Evolutionary conservation across 768 basidiomycete genomes (phyloP), one percentile per base, ranked within the genome.

Genomic region (Panaeolus cyanescens): DNA sequence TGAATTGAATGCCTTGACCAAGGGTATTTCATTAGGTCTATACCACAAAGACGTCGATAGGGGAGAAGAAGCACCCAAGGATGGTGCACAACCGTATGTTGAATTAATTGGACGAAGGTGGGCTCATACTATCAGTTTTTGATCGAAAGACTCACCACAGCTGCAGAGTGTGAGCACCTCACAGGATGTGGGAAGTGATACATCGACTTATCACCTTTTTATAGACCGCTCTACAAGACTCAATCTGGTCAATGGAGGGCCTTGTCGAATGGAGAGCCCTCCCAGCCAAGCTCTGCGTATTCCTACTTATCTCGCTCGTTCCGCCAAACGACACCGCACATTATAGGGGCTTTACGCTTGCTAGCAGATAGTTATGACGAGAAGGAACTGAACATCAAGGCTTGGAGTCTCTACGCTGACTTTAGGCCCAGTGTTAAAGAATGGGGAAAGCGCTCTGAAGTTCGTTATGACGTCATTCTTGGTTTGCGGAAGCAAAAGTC

Each of bases 1-100:
- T 9, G 94, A 96, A 71, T 85, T 96, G 84, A 96, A 96, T 64
- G 93, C 93, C 0, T 77, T 92, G 36, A 79, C 89, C 30, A 96
- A 95, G 71, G 95, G 94, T 10, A 80, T 93, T 22, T 88, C 90
- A 32, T 79, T 97, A 25, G 95, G 96, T 2, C 83, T 95, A 58
- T 89, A 88, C 68, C 80, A 88, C 55, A 72, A 80, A 64, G 77
- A 79, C 28, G 82, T 82, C 55, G 81, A 82, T 60, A 79, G 78
- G 62, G 83, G 82, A 31, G 79, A 80, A 62, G 88, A 90, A 65
- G 85, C 84, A 3, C 73, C 72, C 7, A 75, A 76, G 56, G 79
- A 75, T 55, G 89, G 86, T 32, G 79, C 87, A 2, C 93, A 95
- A 71, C 92, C 93, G 1, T 94, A 91, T 67, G 88, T 93, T 10